Evolutionary conservation across 495 filamentous ascomycete genomes (phyloP).

Genomic region (Podospora pseudoanserina): DNA sequence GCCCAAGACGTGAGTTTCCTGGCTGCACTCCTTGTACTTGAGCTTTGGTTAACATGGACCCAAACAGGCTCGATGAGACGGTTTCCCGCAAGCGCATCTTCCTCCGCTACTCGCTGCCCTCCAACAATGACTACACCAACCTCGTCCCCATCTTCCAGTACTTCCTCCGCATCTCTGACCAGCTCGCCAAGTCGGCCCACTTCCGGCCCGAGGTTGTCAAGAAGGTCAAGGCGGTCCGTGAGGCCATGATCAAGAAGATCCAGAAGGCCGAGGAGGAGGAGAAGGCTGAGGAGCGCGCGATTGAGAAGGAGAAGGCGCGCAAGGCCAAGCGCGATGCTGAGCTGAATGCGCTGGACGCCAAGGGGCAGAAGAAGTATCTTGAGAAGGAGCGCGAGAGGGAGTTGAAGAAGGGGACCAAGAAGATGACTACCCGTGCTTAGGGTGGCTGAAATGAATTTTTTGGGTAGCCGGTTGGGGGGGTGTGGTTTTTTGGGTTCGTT

Average conservation of each 20-base stretch:
- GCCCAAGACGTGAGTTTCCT: slow-evolving; percentile 68
- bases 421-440: slow-evolving; percentile 42
- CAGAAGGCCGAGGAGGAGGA: slow-evolving; percentile 82
- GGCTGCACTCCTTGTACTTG: not conserved
- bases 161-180: slow-evolving; percentile 81
- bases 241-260: slow-evolving; percentile 77
- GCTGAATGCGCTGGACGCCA: slow-evolving; percentile 78
- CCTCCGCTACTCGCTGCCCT: slow-evolving; percentile 69
- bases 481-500: not conserved
- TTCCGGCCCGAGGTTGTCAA: slow-evolving; percentile 88
- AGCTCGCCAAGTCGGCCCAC: slow-evolving; percentile 68
- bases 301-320: slow-evolving; percentile 77
- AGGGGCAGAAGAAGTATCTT: slow-evolving; percentile 92
- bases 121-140: slow-evolving; percentile 58
- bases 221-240: slow-evolving; percentile 74
- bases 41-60: not conserved
- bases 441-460: not conserved
- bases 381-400: slow-evolving; percentile 88
- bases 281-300: slow-evolving; percentile 81
- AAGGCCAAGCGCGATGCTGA: slow-evolving; percentile 88
- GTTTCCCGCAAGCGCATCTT: slow-evolving; percentile 80
- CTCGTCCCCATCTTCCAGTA: slow-evolving; percentile 74
- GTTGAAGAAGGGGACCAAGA: slow-evolving; percentile 68
- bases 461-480: not conserved
- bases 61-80: slow-evolving; percentile 74